Evolutionary conservation across 2,329 filamentous ascomycete genomes (phyloP).

Genomic region (Fusarium nelsonii): DNA sequence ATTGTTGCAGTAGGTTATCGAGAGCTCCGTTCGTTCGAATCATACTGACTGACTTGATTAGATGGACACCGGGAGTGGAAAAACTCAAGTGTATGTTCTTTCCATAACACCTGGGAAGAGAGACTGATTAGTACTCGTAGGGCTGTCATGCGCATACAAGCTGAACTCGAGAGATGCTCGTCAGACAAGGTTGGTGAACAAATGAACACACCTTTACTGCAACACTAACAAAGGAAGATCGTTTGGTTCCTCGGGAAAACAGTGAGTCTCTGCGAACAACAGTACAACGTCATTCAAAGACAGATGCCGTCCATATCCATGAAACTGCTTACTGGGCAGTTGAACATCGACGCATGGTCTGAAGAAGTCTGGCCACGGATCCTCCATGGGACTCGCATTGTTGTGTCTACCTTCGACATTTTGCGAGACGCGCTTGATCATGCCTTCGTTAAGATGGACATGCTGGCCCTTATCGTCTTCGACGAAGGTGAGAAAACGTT

Average conservation of each 20-base stretch:
- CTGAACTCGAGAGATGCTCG: constrained; percentile 68
- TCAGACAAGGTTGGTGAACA: constrained; percentile 69
- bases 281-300: constrained; percentile 68
- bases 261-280: constrained; percentile 75
- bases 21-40: not conserved
- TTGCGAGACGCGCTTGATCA: constrained; percentile 80
- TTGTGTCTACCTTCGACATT: constrained; percentile 82
- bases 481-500: constrained; percentile 75
- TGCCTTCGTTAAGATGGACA: constrained; percentile 75
- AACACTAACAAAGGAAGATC: constrained; percentile 56
- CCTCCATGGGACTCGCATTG: constrained; percentile 73
- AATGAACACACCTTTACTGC: not conserved
- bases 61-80: constrained; percentile 87
- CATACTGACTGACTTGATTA: constrained; percentile 49
- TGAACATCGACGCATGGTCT: constrained; percentile 80
- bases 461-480: constrained; percentile 78
- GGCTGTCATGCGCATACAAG: constrained; percentile 75
- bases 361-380: constrained; percentile 75
- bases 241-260: constrained; percentile 83
- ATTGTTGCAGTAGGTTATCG: constrained; percentile 72
- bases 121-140: constrained; percentile 55
- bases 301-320: constrained; percentile 72
- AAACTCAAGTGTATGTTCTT: constrained; percentile 76
- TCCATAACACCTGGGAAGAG: not conserved
- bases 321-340: constrained; percentile 74